A percentile compares a stretch with the other conserved stretches of the same genome.
phyloP scores from a whole-genome alignment of 78 protist species.

The Dictyostelium discoideum region DNA sequence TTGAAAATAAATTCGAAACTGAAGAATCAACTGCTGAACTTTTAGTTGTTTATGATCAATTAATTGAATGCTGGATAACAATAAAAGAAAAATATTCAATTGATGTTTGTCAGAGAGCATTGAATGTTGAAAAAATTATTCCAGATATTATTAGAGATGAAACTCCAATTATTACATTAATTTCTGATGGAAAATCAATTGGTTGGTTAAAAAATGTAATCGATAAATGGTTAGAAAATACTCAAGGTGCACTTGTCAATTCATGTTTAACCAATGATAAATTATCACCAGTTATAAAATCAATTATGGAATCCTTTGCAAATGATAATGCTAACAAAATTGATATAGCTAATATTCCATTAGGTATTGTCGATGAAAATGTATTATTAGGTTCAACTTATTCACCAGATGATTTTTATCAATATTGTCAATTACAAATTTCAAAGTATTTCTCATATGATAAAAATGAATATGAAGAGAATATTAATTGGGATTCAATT shows the following conservation, averaged over 20 bases:
- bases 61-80: neutral
- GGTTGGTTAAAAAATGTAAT: conserved; percentile 14
- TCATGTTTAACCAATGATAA: neutral
- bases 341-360: neutral
- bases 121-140: neutral
- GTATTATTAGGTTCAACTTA: neutral
- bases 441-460: neutral
- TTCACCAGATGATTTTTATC: neutral
- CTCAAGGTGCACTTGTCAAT: neutral
- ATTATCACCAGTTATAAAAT: neutral
- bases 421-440: neutral
- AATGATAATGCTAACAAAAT: no score
- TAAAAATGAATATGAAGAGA: neutral
- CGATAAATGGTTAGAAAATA: conserved; percentile 12
- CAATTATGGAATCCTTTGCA: neutral
- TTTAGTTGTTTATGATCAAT: neutral
- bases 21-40: neutral
- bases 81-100: neutral
- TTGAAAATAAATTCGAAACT: neutral
- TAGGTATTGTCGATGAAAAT: conserved; percentile 1
- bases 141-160: neutral
- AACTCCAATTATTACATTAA: neutral
- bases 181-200: neutral
- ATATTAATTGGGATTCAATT: neutral
- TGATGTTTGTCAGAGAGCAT: conserved; percentile 9